Percentiles rank a stretch among this genome's conserved stretches.
phyloP scores from a whole-genome alignment of 805 yeast genomes.

The Yarrowia hollandica region DNA sequence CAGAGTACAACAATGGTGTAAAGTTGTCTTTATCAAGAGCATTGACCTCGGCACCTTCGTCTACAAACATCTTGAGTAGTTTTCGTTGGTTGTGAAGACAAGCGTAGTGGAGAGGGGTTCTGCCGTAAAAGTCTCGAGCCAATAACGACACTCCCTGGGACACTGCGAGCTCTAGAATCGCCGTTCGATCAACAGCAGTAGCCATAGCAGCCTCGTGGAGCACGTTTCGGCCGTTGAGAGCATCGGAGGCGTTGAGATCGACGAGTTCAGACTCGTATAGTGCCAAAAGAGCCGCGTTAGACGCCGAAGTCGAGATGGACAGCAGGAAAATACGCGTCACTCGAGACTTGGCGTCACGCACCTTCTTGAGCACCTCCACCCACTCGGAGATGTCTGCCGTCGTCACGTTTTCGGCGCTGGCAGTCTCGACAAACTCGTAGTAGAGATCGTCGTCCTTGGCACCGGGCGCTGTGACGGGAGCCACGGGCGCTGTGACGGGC shows the following conservation, averaged over 20 bases:
- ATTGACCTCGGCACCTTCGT: conserved; percentile 43
- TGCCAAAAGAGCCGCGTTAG: conserved; percentile 58
- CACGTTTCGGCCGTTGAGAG: conserved; percentile 68
- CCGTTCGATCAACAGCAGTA: conserved; percentile 36
- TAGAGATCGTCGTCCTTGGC: conserved; percentile 58
- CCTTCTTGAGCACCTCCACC: conserved; percentile 46
- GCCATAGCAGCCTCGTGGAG: conserved; percentile 61
- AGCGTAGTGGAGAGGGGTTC: conserved; percentile 86
- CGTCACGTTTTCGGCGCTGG: conserved; percentile 36
- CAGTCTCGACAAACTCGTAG: conserved; percentile 57
- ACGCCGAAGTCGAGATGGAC: conserved; percentile 63
- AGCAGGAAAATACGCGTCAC: conserved; percentile 73
- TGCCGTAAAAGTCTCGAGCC: conserved; percentile 50
- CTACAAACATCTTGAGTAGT: conserved; percentile 47
- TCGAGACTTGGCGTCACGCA: conserved; percentile 47
- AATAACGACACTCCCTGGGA: conserved; percentile 38
- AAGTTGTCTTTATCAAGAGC: conserved; percentile 48
- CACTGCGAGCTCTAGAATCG: conserved; percentile 40
- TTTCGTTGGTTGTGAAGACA: conserved; percentile 53
- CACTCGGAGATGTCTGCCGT: conserved; percentile 48
- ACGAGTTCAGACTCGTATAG: conserved; percentile 53
- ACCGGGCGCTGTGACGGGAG: not conserved
- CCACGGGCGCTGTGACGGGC: not conserved
- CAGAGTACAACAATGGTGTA: conserved; percentile 80
- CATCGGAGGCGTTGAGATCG: conserved; percentile 66